Conservation (phyloP, 148 eudicot species). For the Vaccinium myrtillus region DNA sequence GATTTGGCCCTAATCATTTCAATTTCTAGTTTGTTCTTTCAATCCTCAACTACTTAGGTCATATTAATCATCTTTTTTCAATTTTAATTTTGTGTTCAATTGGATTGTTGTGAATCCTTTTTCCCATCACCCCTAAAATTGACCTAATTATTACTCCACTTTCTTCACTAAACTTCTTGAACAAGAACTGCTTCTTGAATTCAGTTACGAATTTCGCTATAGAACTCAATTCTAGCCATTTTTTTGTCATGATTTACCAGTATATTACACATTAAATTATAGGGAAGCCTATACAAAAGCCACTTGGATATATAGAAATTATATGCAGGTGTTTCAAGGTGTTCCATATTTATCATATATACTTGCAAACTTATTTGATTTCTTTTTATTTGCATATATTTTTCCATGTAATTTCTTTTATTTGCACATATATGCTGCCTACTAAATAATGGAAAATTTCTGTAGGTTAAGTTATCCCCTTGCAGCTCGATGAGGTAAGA, state of each 20-base stretch:
- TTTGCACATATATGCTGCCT: background rate
- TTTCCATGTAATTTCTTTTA: no score
- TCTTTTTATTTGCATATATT: background rate
- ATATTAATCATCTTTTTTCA: background rate
- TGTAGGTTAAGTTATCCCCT: background rate
- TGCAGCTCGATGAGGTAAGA: conserved; percentile 25
- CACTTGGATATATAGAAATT: background rate
- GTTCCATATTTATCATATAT: background rate
- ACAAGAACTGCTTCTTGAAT: background rate
- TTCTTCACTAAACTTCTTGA: background rate
- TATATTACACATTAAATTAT: background rate
- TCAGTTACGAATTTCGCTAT: background rate
- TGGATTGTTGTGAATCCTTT: background rate
- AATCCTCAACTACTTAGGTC: background rate
- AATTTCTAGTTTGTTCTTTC: background rate
- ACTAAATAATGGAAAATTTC: background rate
- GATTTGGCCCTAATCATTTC: background rate
- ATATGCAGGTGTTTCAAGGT: background rate
- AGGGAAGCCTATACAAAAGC: background rate
- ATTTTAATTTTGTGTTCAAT: background rate
- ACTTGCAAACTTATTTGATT: background rate
- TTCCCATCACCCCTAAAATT: background rate
- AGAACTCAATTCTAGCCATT: background rate
- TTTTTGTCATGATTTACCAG: background rate
- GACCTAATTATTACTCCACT: background rate